A percentile compares a stretch with the other conserved stretches of the same genome.
Evolutionary conservation across 2,329 filamentous ascomycete species (phyloP).

Genomic region (Blumeria graminis): DNA sequence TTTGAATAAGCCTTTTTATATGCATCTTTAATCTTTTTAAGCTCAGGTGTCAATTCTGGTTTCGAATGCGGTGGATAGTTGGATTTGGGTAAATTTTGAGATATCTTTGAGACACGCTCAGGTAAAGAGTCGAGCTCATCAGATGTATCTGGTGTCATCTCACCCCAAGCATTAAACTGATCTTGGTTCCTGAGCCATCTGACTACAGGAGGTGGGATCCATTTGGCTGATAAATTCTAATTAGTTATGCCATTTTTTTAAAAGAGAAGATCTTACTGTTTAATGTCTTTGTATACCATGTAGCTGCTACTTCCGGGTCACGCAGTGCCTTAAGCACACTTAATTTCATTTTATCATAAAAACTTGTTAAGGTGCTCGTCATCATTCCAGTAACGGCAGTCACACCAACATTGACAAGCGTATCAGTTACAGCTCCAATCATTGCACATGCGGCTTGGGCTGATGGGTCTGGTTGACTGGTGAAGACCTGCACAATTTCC

Average conservation of each 20-base stretch:
- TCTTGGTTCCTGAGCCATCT: background rate
- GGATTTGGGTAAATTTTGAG: background rate
- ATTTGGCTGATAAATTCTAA: background rate
- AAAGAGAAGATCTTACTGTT: background rate
- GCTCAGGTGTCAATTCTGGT: background rate
- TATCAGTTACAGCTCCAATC: background rate
- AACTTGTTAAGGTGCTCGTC: background rate
- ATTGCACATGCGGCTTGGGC: background rate
- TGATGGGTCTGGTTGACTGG: background rate
- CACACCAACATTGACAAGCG: background rate
- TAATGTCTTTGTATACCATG: background rate
- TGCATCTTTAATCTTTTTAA: background rate
- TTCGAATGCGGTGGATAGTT: background rate
- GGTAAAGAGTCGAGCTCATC: background rate
- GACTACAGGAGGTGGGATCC: background rate
- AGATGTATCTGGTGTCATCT: background rate
- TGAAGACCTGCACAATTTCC: conserved; percentile 1
- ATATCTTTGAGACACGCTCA: background rate
- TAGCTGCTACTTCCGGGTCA: background rate
- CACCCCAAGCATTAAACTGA: background rate
- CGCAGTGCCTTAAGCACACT: background rate
- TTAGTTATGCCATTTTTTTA: background rate
- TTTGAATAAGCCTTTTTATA: background rate
- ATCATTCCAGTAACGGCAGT: background rate
- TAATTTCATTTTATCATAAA: background rate